Evolutionary conservation across 345 rosid species (phyloP).

Genomic region (Combretum micranthum): DNA sequence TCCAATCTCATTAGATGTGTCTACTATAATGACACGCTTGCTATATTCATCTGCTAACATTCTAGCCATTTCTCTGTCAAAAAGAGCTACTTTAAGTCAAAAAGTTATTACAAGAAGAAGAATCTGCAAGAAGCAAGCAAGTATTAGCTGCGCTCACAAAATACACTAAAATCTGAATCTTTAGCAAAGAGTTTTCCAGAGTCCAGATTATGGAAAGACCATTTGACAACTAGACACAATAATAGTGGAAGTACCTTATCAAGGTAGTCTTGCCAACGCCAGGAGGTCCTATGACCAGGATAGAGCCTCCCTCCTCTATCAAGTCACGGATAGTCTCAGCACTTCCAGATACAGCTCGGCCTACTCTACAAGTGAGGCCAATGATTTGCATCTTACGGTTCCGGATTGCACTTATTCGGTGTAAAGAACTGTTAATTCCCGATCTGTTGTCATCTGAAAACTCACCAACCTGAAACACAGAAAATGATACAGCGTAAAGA

Average conservation of each 20-base stretch:
- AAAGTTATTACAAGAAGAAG: no score
- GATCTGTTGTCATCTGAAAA: slow-evolving; percentile 95
- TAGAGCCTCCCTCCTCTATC: slow-evolving; percentile 83
- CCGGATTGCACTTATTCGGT: slow-evolving; percentile 92
- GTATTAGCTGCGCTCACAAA: not conserved
- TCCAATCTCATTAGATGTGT: slow-evolving; percentile 91
- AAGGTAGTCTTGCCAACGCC: slow-evolving; percentile 98
- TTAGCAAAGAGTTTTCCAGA: no score
- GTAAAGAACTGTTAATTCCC: slow-evolving; percentile 82
- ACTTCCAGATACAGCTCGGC: slow-evolving; percentile 86
- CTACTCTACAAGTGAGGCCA: slow-evolving; percentile 95
- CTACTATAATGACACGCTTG: slow-evolving; percentile 84
- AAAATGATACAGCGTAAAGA: slow-evolving; percentile 9
- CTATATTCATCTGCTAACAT: slow-evolving; percentile 88
- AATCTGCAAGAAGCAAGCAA: no score
- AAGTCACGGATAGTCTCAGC: slow-evolving; percentile 77
- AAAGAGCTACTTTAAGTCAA: not conserved
- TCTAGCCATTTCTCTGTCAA: slow-evolving; percentile 71
- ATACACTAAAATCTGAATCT: no score
- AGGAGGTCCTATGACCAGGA: slow-evolving; percentile 89
- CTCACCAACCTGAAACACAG: slow-evolving; percentile 64
- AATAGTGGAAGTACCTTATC: slow-evolving; percentile 53
- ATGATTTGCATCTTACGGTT: slow-evolving; percentile 81
- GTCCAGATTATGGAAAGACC: no score
- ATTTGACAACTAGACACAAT: no score